Base-by-base conservation (phyloP, 2,329 filamentous ascomycete genomes). In the Didymella pinodella region DNA sequence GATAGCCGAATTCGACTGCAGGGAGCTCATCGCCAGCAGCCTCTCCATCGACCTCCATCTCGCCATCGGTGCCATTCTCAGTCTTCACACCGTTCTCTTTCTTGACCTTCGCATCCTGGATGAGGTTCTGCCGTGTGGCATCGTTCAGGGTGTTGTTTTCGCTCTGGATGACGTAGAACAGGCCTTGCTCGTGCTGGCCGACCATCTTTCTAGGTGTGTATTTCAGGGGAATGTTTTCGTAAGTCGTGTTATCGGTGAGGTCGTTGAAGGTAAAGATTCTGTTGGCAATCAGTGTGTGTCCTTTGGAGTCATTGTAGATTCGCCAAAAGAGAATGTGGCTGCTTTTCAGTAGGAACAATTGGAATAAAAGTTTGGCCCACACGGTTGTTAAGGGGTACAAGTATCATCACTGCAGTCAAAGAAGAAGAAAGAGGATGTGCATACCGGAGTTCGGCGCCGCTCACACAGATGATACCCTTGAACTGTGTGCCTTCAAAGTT, bases 291-390 rank as follows among this genome's bases (percentile, higher is more conserved):
- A 65, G 68, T 43, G 20, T 54, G 52, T 65, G 61, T 20, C 20
- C 32, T 26, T 45, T 7, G 16, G 7, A 26, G 16, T n/a, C 36
- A 14, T n/a, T 12, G 22, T 12, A 12, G 11, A 4, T 14, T n/a
- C 18, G 46, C 50, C 8, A 47, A 26, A 26, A n/a, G 28, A 31
- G 31, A 29, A 40, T 25, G 28, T 52, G 43, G 65, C 64, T 66
- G 68, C 64, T 53, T 80, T 77, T 96, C 93, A 96, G 93, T 88
- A 96, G 92, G 92, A 96, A 96, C 93, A 96, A 96, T 96, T 96
- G 92, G 88, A 85, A 84, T 66, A 63, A 64, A 65, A 79, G 82
- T 79, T 78, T 75, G 72, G 66, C 78, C 79, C 73, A 83, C 83
- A 82, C 79, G 77, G 82, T 65, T 54, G 54, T 57, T 72, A 65